These are phyloP conservation scores for Letharia lupina DNA, from an alignment of 495 filamentous ascomycete genomes.

Conservation along the genomic window DNA sequence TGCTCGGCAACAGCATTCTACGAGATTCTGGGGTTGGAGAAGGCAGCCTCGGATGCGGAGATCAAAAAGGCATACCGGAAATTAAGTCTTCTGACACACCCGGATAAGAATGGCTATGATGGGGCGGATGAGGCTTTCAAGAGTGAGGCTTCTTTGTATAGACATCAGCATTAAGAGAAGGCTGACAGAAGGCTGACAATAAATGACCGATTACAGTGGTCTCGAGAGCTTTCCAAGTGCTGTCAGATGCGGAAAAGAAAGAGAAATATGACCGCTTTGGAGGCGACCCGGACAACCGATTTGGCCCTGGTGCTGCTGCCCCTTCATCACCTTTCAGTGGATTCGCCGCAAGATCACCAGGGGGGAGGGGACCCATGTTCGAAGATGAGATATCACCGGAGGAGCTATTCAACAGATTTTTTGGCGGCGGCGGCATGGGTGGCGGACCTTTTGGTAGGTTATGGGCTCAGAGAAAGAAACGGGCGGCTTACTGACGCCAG, in stretches of 20 bases:
- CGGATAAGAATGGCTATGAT: constrained; percentile 97
- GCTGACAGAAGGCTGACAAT: constrained; percentile 15
- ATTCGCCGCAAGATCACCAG: constrained; percentile 40
- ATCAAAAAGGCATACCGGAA: constrained; percentile 98
- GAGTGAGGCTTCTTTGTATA: constrained; percentile 43
- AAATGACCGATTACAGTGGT: constrained; percentile 53
- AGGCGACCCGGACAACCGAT: constrained; percentile 83
- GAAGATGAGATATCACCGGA: constrained; percentile 93
- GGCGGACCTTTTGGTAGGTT: constrained; percentile 56
- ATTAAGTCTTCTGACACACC: constrained; percentile 84
- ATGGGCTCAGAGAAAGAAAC: constrained; percentile 10
- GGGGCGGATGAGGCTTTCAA: constrained; percentile 97
- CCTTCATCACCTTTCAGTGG: constrained; percentile 62
- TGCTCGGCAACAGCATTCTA: constrained; percentile 86
- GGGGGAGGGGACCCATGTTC: constrained; percentile 50
- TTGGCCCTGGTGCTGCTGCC: constrained; percentile 49
- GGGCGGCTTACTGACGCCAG: constrained; percentile 18
- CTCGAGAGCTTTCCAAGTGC: constrained; percentile 81
- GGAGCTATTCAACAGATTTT: constrained; percentile 93
- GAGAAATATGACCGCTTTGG: constrained; percentile 79
- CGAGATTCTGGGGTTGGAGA: constrained; percentile 76
- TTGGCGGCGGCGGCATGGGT: constrained; percentile 63
- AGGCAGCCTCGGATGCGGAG: constrained; percentile 65
- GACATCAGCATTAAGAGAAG: not conserved
- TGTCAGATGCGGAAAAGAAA: constrained; percentile 90